phyloP scores from a whole-genome alignment of 2,329 filamentous ascomycete genomes.

The Teratosphaeria gauchensis region DNA sequence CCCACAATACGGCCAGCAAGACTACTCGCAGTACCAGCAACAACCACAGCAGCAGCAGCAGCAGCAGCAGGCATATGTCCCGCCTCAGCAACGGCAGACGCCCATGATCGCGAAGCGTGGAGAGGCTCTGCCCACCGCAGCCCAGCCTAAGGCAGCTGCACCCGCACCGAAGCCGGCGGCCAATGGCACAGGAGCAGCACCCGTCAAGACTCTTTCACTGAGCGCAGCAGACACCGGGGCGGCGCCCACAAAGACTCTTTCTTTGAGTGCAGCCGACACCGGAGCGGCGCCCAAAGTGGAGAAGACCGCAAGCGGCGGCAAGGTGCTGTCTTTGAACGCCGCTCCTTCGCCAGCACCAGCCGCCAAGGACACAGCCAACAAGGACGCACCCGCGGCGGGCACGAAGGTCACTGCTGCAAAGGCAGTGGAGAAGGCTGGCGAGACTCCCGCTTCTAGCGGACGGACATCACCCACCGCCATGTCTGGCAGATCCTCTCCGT shows the following conservation, averaged over 20 bases:
- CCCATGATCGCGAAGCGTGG: constrained; percentile 56
- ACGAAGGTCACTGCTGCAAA: constrained; percentile 80
- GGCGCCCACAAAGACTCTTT: constrained; percentile 49
- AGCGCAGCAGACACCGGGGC: constrained; percentile 36
- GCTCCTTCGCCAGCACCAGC: constrained; percentile 33
- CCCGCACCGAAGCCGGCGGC: constrained; percentile 35
- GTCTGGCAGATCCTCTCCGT: constrained; percentile 67
- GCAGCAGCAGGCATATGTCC: constrained; percentile 39
- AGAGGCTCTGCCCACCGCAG: constrained; percentile 39
- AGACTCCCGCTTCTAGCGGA: constrained; percentile 49
- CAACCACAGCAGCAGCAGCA: constrained; percentile 30
- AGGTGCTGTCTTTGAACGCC: constrained; percentile 61
- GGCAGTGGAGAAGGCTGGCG: constrained; percentile 83
- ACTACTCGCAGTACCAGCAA: constrained; percentile 28
- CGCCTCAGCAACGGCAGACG: constrained; percentile 43
- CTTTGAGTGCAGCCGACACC: constrained; percentile 40
- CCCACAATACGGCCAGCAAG: constrained; percentile 21
- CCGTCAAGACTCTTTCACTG: constrained; percentile 54
- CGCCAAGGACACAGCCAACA: constrained; percentile 35
- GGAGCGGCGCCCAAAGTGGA: constrained; percentile 46
- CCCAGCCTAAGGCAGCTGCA: constrained; percentile 17
- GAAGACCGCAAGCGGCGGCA: constrained; percentile 43
- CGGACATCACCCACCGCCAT: constrained; percentile 72
- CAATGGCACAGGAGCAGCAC: constrained; percentile 41
- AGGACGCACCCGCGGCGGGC: constrained; percentile 53